These are phyloP conservation scores for Metschnikowia lochheadii DNA, from an alignment of 805 yeast species.

Conservation along the genomic window DNA sequence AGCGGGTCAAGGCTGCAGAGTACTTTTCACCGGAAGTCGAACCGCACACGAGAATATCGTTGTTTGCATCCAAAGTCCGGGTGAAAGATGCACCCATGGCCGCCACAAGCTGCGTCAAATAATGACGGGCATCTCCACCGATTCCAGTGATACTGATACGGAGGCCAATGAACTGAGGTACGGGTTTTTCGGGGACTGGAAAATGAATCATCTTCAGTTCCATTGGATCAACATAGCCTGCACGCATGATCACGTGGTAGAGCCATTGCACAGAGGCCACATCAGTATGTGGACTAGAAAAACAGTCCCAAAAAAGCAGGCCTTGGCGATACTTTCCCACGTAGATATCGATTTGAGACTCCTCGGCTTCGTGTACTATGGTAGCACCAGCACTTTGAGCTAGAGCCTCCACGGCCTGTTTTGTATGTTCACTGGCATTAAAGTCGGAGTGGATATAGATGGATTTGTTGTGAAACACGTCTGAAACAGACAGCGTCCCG, in stretches of 20 bases:
- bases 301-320: conserved; percentile 47
- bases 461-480: conserved; percentile 25
- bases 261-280: conserved; percentile 75
- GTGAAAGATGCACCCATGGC: conserved; percentile 78
- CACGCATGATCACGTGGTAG: conserved; percentile 56
- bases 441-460: conserved; percentile 57
- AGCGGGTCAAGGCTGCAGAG: conserved; percentile 58
- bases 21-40: conserved; percentile 68
- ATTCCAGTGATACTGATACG: conserved; percentile 72
- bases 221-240: conserved; percentile 53
- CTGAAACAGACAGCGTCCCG: background rate
- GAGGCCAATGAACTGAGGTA: conserved; percentile 52
- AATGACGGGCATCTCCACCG: conserved; percentile 78
- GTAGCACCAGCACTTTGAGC: conserved; percentile 55
- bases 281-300: conserved; percentile 31
- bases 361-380: conserved; percentile 25
- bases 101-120: conserved; percentile 58
- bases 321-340: conserved; percentile 65
- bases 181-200: conserved; percentile 55
- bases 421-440: conserved; percentile 43
- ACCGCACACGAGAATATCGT: conserved; percentile 72
- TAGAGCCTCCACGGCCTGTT: conserved; percentile 37
- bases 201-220: conserved; percentile 57
- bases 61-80: conserved; percentile 55
- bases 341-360: conserved; percentile 34